Evolutionary conservation across 192 early-diverging fungal genomes (phyloP), one percentile per base, ranked within the genome.

Genomic region (Umbelopsis isabellina): DNA sequence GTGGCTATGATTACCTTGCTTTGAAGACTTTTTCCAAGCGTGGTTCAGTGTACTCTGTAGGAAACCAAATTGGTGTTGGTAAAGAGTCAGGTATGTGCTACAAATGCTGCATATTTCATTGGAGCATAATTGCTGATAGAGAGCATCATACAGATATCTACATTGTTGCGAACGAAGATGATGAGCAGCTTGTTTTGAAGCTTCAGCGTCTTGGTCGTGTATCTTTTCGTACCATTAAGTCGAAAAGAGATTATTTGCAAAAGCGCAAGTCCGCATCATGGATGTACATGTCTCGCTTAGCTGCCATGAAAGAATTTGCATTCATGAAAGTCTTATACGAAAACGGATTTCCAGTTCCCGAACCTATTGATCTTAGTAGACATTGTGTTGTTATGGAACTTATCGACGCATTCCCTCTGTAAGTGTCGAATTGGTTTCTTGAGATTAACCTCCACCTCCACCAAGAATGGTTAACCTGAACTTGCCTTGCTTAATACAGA

Each of bases 41-140:
- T 49, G 94, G 93, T 11, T 83, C 88, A 1, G 89, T 99, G 16
- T 89, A 88, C 68, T 98, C 96, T 25, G 96, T 99, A 5, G 98
- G 98, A 20, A 97, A 98, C 83, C 96, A 98, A 83, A 98, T 99
- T 75, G 98, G 98, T 78, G 96, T 99, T 8, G 98, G 98, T 50
- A 99, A 99, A 79, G 98, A 99, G 80, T 97, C 97, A 4, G 87
- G 84, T 84, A 67, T 35, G 66, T 13, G 49, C n/a, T 15, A 45
- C 25, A 9, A 45, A 22, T 15, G 20, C 21, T 33, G 21, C 13
- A 22, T 0, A 2, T 37, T 48, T 25, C 2, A 47, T 41, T 25
- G 13, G 3, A 15, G 41, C 11, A 30, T 30, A 4, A 23, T 25
- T 53, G 33, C 7, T 33, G 37, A 41, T 41, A 41, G 37, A 41